These are phyloP conservation scores for Dictyophora rubrovolvata DNA, from an alignment of 768 basidiomycete species.

Conservation along the genomic window DNA sequence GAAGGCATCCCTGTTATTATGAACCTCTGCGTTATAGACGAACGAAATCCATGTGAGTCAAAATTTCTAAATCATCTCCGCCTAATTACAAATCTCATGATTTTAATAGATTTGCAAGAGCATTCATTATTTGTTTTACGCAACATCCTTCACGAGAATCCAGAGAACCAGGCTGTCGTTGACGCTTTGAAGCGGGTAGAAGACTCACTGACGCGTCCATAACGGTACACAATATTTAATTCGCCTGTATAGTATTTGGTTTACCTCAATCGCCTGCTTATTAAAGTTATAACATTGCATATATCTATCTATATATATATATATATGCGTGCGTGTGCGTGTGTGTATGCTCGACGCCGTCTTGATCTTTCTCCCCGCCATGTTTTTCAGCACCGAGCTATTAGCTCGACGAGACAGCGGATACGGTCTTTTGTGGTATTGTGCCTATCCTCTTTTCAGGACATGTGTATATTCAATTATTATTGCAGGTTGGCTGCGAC, in stretches of 20 bases:
- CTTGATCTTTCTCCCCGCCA: conserved; percentile 18
- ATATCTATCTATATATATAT: too few species aligned
- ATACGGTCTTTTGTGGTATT: conserved; percentile 79
- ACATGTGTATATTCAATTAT: neutral
- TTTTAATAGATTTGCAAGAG: conserved; percentile 87
- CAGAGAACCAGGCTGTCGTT: conserved; percentile 72
- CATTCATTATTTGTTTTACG: conserved; percentile 81
- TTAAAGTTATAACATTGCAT: neutral
- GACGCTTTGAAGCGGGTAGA: conserved; percentile 51
- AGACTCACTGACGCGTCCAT: neutral
- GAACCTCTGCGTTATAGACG: conserved; percentile 84
- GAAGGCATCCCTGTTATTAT: conserved; percentile 76
- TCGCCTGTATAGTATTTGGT: neutral
- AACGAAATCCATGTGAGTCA: conserved; percentile 88
- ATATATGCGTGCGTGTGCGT: too few species aligned
- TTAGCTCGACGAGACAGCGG: conserved; percentile 76
- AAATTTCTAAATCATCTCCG: neutral
- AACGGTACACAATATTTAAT: neutral
- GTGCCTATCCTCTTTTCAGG: neutral
- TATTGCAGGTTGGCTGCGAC: conserved; percentile 77
- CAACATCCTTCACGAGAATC: conserved; percentile 67
- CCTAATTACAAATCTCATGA: too few species aligned
- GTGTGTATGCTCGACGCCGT: neutral
- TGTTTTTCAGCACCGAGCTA: conserved; percentile 85
- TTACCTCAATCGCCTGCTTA: neutral